Conservation (phyloP, 139 green algal genomes). For the Chlamydomonas asymmetrica region DNA sequence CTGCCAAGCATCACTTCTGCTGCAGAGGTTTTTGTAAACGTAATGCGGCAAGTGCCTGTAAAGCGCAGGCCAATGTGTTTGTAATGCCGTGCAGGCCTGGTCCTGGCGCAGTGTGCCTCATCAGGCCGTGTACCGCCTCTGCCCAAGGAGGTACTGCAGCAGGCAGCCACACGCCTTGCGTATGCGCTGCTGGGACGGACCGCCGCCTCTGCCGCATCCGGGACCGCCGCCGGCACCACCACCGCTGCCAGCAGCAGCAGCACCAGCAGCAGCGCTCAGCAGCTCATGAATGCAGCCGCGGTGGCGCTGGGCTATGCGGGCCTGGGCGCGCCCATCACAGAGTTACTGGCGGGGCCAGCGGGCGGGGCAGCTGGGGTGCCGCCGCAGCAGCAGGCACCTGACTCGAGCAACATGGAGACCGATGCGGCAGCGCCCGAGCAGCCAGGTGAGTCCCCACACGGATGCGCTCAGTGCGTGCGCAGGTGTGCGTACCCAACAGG, state of each 20-base stretch:
- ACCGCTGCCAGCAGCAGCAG: not conserved
- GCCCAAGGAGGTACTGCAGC: not conserved
- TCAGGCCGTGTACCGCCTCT: too few relatives aligned
- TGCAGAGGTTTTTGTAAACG: not conserved
- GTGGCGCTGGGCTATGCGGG: slow-evolving; percentile 41
- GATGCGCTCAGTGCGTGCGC: too few relatives aligned
- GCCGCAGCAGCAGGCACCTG: not conserved
- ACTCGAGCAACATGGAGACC: too few relatives aligned
- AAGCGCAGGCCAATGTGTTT: not conserved
- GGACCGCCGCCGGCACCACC: not conserved
- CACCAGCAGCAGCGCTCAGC: slow-evolving; percentile 9
- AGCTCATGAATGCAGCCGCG: slow-evolving; percentile 40
- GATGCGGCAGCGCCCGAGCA: too few relatives aligned
- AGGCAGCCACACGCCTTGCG: too few relatives aligned
- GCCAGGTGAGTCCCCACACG: too few relatives aligned
- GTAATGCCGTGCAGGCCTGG: not conserved
- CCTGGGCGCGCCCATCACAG: slow-evolving; percentile 29
- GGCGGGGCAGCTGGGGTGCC: not conserved
- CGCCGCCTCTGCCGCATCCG: not conserved
- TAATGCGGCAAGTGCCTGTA: not conserved
- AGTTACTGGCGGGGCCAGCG: not conserved
- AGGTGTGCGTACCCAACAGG: too few relatives aligned
- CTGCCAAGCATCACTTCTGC: not conserved
- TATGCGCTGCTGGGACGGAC: slow-evolving; percentile 3
- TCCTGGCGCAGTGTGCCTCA: too few relatives aligned